Base-by-base conservation (phyloP, 2,329 filamentous ascomycete species). In the Microsporum canis region DNA sequence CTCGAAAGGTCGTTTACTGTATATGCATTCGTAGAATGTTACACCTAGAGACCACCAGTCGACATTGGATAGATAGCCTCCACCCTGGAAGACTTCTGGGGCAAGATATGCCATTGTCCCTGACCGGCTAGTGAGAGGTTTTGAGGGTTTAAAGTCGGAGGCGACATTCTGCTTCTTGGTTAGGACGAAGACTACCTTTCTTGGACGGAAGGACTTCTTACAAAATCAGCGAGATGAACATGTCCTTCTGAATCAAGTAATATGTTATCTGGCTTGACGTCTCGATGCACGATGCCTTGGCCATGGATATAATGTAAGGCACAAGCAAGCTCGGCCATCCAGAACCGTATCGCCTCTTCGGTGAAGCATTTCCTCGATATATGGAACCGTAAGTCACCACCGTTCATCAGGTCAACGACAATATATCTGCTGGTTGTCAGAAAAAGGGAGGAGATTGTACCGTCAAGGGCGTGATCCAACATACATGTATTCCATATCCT, bases 41-140 rank as follows among this genome's bases (percentile, higher is more conserved):
- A 99, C 94, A 57, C 94, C 94, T 27, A 99, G 77, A 4, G 94
- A 97, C 94, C 94, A 99, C 94, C 94, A 99, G 73, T 99, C 94
- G 47, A 94, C 91, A 68, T 94, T 89, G 55, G 86, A 85, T 63
- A 88, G 86, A 71, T 99, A 99, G 43, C 94, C 94, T 64, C 85
- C 87, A 57, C 92, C 92, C 66, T 86, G 83, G 70, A 97, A 99
- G 1, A 97, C 94, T 73, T 99, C 94, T 3, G 94, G 94, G 0
- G 92, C 91, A 5, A 99, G 84, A 71, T 99, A 99, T 60, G 94
- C 94, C 62, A 99, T 78, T 0, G 94, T 99, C 36, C 94, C 94
- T 0, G 94, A 99, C 75, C 96, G 97, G 80, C 94, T 97, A 2
- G 90, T 95, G 58, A 97, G 79, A 29, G 85, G 81, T 69, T 90